Conservation (phyloP, 106 monocot genomes). For the Ottelia alismoides region DNA sequence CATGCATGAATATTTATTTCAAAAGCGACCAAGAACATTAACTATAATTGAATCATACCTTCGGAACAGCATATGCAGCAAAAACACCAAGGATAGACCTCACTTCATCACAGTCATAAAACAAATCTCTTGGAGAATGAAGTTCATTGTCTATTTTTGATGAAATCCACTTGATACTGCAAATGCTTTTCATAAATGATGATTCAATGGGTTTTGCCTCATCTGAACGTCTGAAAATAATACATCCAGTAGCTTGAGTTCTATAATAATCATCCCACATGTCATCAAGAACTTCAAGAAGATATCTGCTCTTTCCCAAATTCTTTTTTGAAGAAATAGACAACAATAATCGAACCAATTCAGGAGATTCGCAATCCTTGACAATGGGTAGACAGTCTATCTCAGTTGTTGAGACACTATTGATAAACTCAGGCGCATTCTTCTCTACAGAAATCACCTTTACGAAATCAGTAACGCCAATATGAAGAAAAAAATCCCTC, state of each 20-base stretch:
- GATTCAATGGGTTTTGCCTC: conserved; percentile 24
- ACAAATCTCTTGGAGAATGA: conserved; percentile 61
- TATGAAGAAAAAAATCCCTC: conserved; percentile 56
- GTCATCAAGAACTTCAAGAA: conserved; percentile 88
- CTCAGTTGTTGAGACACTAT: too few species aligned
- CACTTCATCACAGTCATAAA: conserved; percentile 63
- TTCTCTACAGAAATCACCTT: conserved; percentile 41
- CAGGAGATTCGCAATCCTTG: conserved; percentile 85
- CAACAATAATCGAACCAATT: conserved; percentile 55
- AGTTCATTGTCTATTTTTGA: conserved; percentile 56
- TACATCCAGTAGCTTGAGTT: conserved; percentile 16
- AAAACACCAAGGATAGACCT: conserved; percentile 51
- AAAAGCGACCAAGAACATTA: too few species aligned
- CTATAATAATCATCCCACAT: conserved; percentile 85
- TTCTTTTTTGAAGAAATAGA: conserved; percentile 44
- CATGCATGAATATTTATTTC: too few species aligned
- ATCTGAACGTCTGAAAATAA: conserved; percentile 9
- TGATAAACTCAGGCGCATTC: too few species aligned
- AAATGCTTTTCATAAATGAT: conserved; percentile 52
- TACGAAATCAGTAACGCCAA: conserved; percentile 95
- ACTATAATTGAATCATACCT: conserved; percentile 37
- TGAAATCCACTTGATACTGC: conserved; percentile 55
- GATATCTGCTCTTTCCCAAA: conserved; percentile 58
- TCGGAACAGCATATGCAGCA: conserved; percentile 77
- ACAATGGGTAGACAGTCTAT: too few species aligned